Evolutionary conservation across 306 rosid genomes (phyloP).

Genomic region (Cercis canadensis): DNA sequence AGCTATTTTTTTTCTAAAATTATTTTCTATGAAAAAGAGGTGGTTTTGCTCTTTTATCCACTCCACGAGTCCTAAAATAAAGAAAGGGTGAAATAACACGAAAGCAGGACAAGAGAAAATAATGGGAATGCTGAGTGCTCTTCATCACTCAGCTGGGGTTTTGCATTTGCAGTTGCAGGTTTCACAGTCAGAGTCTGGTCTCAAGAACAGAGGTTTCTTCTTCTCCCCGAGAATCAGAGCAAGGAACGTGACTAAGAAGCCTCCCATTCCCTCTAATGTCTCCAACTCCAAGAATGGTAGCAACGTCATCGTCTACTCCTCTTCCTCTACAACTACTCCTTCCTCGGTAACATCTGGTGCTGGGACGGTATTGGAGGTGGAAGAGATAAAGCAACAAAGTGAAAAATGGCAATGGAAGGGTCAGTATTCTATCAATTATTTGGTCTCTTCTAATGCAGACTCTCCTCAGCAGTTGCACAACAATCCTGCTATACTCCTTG

Average conservation of each 20-base stretch:
- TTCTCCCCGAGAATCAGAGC: conserved; percentile 20
- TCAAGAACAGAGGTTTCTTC: conserved; percentile 18
- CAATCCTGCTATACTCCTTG: conserved; percentile 72
- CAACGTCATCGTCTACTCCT: conserved; percentile 27
- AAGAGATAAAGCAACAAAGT: conserved; percentile 59
- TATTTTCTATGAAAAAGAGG: too few relatives aligned
- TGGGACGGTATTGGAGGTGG: conserved; percentile 45
- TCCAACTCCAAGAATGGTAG: conserved; percentile 18
- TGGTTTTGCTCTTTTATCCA: too few relatives aligned
- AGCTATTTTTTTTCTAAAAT: too few relatives aligned
- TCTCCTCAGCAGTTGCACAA: conserved; percentile 36
- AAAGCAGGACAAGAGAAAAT: not conserved
- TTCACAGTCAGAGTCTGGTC: conserved; percentile 15
- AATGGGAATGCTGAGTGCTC: conserved; percentile 44
- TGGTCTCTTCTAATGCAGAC: conserved; percentile 57
- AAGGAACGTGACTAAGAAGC: not conserved
- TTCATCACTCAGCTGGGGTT: conserved; percentile 25
- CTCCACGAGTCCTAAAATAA: too few relatives aligned
- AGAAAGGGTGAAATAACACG: too few relatives aligned
- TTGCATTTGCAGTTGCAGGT: conserved; percentile 19
- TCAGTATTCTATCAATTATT: conserved; percentile 67
- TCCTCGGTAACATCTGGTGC: conserved; percentile 36
- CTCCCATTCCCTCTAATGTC: not conserved
- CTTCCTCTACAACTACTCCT: conserved; percentile 34
- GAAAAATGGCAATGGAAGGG: conserved; percentile 83